Conservation (phyloP, 2,329 filamentous ascomycete species). For the Phialocephala subalpina region DNA sequence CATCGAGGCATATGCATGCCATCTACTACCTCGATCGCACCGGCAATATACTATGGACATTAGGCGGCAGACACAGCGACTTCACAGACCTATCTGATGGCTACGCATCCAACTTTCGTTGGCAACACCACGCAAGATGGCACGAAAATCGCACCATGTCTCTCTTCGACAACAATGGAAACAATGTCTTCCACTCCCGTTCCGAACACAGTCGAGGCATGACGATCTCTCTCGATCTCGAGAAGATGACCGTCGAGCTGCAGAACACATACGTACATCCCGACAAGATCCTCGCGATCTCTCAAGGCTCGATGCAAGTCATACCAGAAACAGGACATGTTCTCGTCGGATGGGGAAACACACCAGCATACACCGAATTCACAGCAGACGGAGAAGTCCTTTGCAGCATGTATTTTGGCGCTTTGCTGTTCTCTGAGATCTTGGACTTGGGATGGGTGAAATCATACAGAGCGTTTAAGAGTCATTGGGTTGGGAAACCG, state of each 20-base stretch:
- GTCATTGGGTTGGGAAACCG: slow-evolving; percentile 39
- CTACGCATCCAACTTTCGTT: slow-evolving; percentile 54
- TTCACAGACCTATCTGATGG: slow-evolving; percentile 45
- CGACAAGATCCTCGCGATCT: slow-evolving; percentile 47
- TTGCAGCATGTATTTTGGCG: slow-evolving; percentile 52
- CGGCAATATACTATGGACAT: slow-evolving; percentile 55
- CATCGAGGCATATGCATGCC: slow-evolving; percentile 52
- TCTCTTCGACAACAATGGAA: slow-evolving; percentile 46
- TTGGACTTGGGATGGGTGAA: slow-evolving; percentile 31
- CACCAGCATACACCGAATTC: slow-evolving; percentile 58
- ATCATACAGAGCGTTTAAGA: slow-evolving; percentile 42
- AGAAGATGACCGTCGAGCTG: slow-evolving; percentile 52
- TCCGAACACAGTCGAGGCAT: slow-evolving; percentile 42
- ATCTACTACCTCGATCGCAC: slow-evolving; percentile 54
- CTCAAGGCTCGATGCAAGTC: slow-evolving; percentile 54
- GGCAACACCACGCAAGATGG: slow-evolving; percentile 57
- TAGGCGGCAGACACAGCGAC: slow-evolving; percentile 53
- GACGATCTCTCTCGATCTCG: slow-evolving; percentile 48
- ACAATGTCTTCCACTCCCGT: slow-evolving; percentile 47
- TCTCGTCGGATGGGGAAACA: slow-evolving; percentile 59
- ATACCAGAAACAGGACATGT: slow-evolving; percentile 53
- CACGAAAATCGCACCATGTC: slow-evolving; percentile 31
- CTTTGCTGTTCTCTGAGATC: slow-evolving; percentile 38
- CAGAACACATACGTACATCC: slow-evolving; percentile 50
- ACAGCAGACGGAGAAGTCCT: slow-evolving; percentile 48